Base-by-base conservation (phyloP, 78 protist species). In the Dictyostelium discoideum region DNA sequence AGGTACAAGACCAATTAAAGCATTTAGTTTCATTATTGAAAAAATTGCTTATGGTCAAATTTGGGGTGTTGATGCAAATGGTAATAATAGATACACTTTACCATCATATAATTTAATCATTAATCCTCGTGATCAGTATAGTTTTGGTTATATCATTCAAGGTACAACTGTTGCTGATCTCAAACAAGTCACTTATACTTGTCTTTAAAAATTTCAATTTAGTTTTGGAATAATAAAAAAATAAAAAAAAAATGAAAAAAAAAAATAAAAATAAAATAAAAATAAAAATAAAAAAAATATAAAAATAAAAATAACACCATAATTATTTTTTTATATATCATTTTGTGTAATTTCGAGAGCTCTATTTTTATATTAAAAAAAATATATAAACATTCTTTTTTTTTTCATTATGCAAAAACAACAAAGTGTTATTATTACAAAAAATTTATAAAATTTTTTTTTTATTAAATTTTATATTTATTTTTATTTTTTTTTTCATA, bases 1-100 rank as follows among this genome's bases (percentile, higher is more conserved):
- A 29, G 94, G 94, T 46, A 67, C 86, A 14, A 65, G 67, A 60
- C 78, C 87, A 84, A 32, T 84, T 0, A 84, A 24, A 29, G 32
- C 9, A 22, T 29, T 84, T 3, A 39, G 39, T 37, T 37, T 84
- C n/a, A 29, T 13, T 2, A 60, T 84, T 22, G 39, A n/a, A 22
- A 46, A 26, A 3, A 46, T 82, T 26, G 69, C 69, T 3, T 60
- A 60, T 20, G 9, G 6, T 22, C 87, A 84, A 84, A 84, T 84
- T 37, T 84, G 87, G 87, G 63, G 63, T 60, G 78, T 84, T 37
- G 87, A 84, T 37, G 4, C 29, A 37, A 8, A 20, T 7, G 73
- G 46, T 26, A 40, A 82, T 54, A 39, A 39, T 10, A 11, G 54
- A 22, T 84, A 60, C 4, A 26, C 29, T 18, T 39, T 84, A 39